These are phyloP conservation scores for Paecilomyces niveus DNA, from an alignment of 2,329 filamentous ascomycete genomes.

Conservation along the genomic window DNA sequence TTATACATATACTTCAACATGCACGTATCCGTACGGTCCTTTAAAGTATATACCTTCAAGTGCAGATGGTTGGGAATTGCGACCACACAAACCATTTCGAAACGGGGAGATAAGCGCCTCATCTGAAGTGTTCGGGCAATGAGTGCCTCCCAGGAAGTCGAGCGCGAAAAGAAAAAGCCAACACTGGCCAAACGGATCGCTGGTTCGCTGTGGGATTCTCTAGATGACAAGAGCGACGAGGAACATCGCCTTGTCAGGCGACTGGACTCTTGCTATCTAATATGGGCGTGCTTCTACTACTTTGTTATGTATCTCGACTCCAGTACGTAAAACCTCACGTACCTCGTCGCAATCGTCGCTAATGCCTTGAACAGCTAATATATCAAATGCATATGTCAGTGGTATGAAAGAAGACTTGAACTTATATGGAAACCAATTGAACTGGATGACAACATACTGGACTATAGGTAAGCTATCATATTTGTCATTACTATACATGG, in stretches of 20 bases:
- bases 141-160: neutral
- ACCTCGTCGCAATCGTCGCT: neutral
- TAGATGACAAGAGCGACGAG: conserved; percentile 4
- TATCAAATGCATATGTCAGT: conserved; percentile 2
- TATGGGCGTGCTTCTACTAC: conserved; percentile 7
- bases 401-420: conserved; percentile 5
- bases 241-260: conserved; percentile 5
- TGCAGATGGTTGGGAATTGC: neutral
- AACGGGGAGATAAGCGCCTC: neutral
- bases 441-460: conserved; percentile 7
- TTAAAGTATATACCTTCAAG: neutral
- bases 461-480: conserved; percentile 3
- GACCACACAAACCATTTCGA: neutral
- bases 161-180: neutral
- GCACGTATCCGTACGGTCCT: neutral
- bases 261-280: conserved; percentile 4
- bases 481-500: neutral
- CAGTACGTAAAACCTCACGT: neutral
- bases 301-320: conserved; percentile 8
- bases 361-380: neutral
- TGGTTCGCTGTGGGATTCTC: conserved; percentile 5
- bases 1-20: neutral
- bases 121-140: neutral
- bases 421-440: conserved; percentile 2
- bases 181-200: conserved; percentile 1